Percentiles rank a stretch among this genome's conserved stretches.
Conservation (phyloP, 306 rosid genomes). For the Macrotyloma uniflorum region DNA sequence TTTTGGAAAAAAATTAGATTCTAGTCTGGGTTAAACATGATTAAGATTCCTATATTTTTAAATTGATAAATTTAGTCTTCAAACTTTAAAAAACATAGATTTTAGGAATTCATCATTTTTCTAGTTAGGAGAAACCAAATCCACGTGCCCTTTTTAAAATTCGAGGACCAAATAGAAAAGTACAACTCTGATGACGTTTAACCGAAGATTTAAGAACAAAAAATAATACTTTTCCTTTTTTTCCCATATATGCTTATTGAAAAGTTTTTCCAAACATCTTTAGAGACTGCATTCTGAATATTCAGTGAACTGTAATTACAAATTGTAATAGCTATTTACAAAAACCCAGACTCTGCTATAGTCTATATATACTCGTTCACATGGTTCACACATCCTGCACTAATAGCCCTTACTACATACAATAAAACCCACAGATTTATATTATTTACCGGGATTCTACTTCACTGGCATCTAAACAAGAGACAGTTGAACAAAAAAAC, state of each 20-base stretch:
- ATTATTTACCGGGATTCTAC: not conserved
- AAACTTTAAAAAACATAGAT: too few relatives aligned
- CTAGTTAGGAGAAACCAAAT: not conserved
- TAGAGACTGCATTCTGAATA: constrained; percentile 9
- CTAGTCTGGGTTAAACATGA: not conserved
- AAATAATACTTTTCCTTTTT: too few relatives aligned
- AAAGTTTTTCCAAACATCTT: not conserved
- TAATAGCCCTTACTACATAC: not conserved
- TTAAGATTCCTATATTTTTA: not conserved
- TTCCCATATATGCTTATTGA: not conserved
- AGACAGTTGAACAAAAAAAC: not conserved
- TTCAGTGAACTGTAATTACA: not conserved
- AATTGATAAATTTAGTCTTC: not conserved
- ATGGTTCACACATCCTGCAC: not conserved
- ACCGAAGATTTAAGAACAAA: not conserved
- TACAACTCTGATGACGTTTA: not conserved
- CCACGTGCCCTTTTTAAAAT: too few relatives aligned
- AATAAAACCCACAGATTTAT: not conserved
- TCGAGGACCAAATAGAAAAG: not conserved
- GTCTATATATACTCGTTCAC: not conserved
- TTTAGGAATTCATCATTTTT: not conserved
- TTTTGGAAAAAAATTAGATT: too few relatives aligned
- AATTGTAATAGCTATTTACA: not conserved
- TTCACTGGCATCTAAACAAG: not conserved
- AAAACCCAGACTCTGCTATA: not conserved